Base-by-base conservation (phyloP, 2,329 filamentous ascomycete species). In the Penicillium sp. region DNA sequence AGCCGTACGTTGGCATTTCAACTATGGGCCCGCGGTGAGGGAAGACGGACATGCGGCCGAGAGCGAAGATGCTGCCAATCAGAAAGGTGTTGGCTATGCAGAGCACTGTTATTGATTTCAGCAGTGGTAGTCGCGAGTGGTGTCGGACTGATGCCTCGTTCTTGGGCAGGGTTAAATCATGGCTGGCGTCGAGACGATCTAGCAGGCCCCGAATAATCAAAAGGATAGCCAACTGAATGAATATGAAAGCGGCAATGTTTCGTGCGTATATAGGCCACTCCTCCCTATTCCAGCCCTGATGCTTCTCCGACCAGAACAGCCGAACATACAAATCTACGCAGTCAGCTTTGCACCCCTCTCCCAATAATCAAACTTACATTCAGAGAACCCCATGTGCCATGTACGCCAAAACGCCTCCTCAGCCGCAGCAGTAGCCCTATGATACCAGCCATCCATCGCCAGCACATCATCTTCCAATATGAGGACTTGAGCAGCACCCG, bases 401-500 rank as follows among this genome's bases (percentile, higher is more conserved):
- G 64, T 24, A 64, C 59, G 20, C 59, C 62, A 11, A 66, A 67
- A 50, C 70, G 63, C 35, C 59, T 60, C 55, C 75, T 70, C 2
- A 68, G 70, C 26, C 0, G 71, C 77, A 5, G 66, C 58, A 35
- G 73, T 65, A 0, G 74, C 74, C 3, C 74, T 71, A 48, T 74
- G 67, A 60, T 74, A 78, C 77, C 78, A 79, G 16, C 77, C 77
- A 53, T 78, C 75, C 61, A 75, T 69, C 28, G 75, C 76, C 3
- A 81, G 54, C 2, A 74, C 69, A 60, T 80, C 77, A 59, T 80
- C 77, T 60, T 80, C 77, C 3, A 80, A 61, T 35, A 80, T 74
- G 6, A 70, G 66, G 35, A 75, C 69, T 60, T 76, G 77, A 3
- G 71, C 69, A 12, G 75, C 66, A 18, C 68, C 68, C 5, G 67